Conservation (phyloP, 768 basidiomycete genomes). For the Tulasnella sp. region DNA sequence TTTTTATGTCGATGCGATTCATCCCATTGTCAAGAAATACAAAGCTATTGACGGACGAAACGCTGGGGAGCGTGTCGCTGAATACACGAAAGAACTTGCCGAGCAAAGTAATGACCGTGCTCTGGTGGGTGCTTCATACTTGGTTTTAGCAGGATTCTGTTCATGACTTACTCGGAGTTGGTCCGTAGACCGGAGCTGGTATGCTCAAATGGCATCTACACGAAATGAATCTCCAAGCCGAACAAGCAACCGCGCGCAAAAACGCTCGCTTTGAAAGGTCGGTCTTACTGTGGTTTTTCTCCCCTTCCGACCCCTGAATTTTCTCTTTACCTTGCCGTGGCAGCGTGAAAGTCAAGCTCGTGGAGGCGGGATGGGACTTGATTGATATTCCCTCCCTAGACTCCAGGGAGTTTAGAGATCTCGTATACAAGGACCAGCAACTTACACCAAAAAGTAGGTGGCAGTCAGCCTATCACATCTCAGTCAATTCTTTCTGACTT, state of each 20-base stretch:
- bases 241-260: background rate
- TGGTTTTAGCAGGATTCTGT: background rate
- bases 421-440: background rate
- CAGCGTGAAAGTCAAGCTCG: background rate
- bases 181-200: background rate
- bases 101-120: background rate
- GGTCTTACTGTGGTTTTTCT: background rate
- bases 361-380: background rate
- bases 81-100: background rate
- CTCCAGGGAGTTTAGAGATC: background rate
- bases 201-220: background rate
- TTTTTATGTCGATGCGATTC: background rate
- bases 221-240: background rate
- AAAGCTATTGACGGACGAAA: background rate
- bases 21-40: background rate
- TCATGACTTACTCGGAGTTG: background rate
- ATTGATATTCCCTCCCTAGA: background rate
- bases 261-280: background rate
- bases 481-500: background rate
- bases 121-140: background rate
- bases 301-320: background rate
- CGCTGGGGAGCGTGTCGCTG: background rate
- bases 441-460: background rate
- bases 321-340: background rate
- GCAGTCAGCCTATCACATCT: background rate